These are phyloP conservation scores for Imleria badia DNA, from an alignment of 768 basidiomycete genomes.

Conservation along the genomic window DNA sequence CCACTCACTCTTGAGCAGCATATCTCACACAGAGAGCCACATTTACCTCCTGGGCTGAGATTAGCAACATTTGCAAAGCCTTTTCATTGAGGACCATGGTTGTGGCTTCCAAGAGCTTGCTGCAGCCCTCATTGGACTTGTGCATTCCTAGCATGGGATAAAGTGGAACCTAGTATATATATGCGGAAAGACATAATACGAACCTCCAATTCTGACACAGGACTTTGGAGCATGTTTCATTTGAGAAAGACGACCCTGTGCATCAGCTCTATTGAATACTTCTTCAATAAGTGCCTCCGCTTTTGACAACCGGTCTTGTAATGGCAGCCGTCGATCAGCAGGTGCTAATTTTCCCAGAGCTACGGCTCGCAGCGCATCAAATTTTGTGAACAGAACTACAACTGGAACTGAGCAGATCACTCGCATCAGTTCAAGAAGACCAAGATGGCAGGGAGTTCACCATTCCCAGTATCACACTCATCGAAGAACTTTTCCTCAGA, in stretches of 20 bases:
- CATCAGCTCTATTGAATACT: too few relatives aligned
- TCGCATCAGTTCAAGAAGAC: background rate
- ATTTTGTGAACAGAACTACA: slow-evolving; percentile 4
- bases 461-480: background rate
- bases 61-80: background rate
- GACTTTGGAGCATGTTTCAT: too few relatives aligned
- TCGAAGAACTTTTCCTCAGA: background rate
- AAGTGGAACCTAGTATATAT: too few relatives aligned
- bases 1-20: too few relatives aligned
- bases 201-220: too few relatives aligned
- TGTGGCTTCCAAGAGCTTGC: background rate
- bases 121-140: background rate
- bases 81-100: background rate
- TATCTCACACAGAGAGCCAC: too few relatives aligned
- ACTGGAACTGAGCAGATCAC: background rate
- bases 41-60: background rate
- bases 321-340: background rate
- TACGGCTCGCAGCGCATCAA: background rate
- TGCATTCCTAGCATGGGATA: background rate
- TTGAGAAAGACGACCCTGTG: too few relatives aligned
- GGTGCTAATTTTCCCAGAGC: background rate
- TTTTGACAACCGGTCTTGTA: background rate
- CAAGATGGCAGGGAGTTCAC: background rate
- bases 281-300: background rate
- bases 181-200: too few relatives aligned